Conservation (phyloP, 2,329 filamentous ascomycete genomes). For the Tolypocladium tropicale region DNA sequence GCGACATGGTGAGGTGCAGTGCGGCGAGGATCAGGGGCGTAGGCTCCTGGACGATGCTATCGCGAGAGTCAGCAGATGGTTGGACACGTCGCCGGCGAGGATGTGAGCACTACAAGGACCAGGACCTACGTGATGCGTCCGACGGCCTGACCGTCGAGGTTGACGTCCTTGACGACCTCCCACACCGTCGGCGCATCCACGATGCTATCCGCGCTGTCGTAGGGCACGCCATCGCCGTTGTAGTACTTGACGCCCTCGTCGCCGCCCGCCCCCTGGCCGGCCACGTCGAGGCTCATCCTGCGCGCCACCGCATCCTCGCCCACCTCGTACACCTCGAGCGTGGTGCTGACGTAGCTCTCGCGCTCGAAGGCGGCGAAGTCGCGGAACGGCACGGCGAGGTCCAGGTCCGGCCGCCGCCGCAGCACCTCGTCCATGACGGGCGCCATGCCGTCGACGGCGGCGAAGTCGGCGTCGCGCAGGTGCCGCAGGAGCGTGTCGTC, state of each 20-base stretch:
- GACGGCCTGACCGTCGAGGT: conserved; percentile 29
- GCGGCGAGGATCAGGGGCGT: conserved; percentile 49
- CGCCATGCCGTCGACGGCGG: conserved; percentile 14
- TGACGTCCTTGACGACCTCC: conserved; percentile 28
- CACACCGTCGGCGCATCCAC: conserved; percentile 31
- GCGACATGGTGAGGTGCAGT: conserved; percentile 45
- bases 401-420: conserved; percentile 21
- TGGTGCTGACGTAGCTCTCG: conserved; percentile 33
- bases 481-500: conserved; percentile 32
- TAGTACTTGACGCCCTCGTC: conserved; percentile 11
- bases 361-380: conserved; percentile 25
- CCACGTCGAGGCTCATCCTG: conserved; percentile 18
- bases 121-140: conserved; percentile 47
- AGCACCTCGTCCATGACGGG: conserved; percentile 24
- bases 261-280: conserved; percentile 2
- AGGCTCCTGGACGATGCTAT: conserved; percentile 48
- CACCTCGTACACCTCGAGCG: conserved; percentile 49
- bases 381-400: conserved; percentile 18
- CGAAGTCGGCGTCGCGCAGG: conserved; percentile 29
- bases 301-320: conserved; percentile 30
- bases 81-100: background rate
- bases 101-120: too few species aligned
- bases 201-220: conserved; percentile 15
- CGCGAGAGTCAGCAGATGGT: conserved; percentile 1
- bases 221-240: conserved; percentile 11